These are phyloP conservation scores for Plantago ovata DNA, from an alignment of 257 asterid species.

Conservation along the genomic window DNA sequence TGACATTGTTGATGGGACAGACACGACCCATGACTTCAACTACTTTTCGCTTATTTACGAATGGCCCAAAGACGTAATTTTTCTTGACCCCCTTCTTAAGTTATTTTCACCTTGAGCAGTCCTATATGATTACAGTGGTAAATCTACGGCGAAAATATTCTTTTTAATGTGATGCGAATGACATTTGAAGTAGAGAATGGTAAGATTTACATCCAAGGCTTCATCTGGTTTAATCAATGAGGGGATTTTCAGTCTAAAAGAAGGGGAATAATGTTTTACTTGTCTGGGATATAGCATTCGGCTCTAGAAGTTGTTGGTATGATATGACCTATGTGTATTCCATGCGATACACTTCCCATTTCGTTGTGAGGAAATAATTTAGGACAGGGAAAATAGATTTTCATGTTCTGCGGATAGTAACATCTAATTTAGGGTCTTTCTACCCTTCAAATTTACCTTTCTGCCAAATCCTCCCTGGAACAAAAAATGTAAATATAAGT, in stretches of 20 bases:
- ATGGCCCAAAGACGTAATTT: slow-evolving; percentile 94
- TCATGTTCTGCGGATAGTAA: not conserved
- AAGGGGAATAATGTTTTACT: no score
- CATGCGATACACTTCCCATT: not conserved
- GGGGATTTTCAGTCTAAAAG: no score
- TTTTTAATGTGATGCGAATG: slow-evolving; percentile 18
- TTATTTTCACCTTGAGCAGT: slow-evolving; percentile 12
- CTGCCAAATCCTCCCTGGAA: not conserved
- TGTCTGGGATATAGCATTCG: no score
- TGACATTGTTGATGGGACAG: slow-evolving; percentile 99
- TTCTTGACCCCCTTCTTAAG: slow-evolving; percentile 22
- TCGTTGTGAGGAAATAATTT: not conserved
- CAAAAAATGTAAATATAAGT: not conserved
- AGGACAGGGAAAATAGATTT: not conserved
- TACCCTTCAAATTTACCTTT: not conserved
- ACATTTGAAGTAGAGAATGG: not conserved
- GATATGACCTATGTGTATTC: not conserved
- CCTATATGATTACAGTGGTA: slow-evolving; percentile 4
- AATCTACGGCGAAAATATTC: slow-evolving; percentile 11
- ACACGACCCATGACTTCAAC: slow-evolving; percentile 97
- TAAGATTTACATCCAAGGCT: no score
- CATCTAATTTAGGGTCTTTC: not conserved
- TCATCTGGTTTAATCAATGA: no score
- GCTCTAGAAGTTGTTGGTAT: no score
- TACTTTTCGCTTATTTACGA: slow-evolving; percentile 92